Evolutionary conservation across 1,284 basidiomycete species (phyloP), one percentile per base, ranked within the genome.

Genomic region (Hypsizygus ulmarius): DNA sequence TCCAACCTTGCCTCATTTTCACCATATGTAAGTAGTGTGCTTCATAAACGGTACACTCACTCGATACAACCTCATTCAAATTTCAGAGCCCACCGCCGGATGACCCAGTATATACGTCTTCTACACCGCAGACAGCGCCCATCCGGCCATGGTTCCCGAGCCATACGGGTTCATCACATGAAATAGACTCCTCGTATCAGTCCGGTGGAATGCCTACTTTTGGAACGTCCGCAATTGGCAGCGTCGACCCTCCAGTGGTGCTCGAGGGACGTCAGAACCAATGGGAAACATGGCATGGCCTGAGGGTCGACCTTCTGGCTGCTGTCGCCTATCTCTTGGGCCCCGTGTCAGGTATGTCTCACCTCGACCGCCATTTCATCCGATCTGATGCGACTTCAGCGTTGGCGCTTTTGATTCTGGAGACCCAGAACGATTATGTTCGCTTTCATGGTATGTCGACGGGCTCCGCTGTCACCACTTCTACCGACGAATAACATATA

Each of bases 361-460:
- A 21, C 15, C n/a, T 5, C 29, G 34, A 34, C 42, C 15, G 32
- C 18, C 16, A 12, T 27, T 28, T 16, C 21, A 28, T 16, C 29
- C 11, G 12, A 36, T 30, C 28, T 49, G 10, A 53, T 41, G 36
- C 28, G 45, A 53, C n/a, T 34, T 33, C 11, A 90, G 88, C 87
- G 2, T 65, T 90, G 21, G 28, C 74, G 0, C 68, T 91, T 35
- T 75, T 92, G 6, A 79, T 90, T n/a, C 55, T 84, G 15, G 89
- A 92, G 64, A 91, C 84, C 7, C 78, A 82, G 55, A 90, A 89
- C 57, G 87, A 90, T 66, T 88, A 82, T 58, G 82, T 90, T 53
- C 81, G 88, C 47, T 90, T 90, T 64, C 87, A 90, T 62, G 84
- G 87, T 87, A 49, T 58, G 78, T 62, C 27, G 25, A 3, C 39